A percentile compares a stretch with the other conserved stretches of the same genome.
Evolutionary conservation across 2,329 filamentous ascomycete genomes (phyloP).

Genomic region (Xylariaceae sp.): DNA sequence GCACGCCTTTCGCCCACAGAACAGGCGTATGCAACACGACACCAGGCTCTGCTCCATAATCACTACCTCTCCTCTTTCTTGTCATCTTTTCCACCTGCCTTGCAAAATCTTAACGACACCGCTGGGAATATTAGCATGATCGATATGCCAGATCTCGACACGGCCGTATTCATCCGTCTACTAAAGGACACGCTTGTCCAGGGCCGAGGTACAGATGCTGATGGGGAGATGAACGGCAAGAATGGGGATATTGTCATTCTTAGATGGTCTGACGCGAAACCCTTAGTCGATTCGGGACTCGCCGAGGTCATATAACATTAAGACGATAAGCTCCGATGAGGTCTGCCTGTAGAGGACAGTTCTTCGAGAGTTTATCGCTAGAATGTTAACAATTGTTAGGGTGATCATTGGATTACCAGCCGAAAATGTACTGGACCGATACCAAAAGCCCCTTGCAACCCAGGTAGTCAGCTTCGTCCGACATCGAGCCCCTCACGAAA

Average conservation of each 20-base stretch:
- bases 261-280: conserved; percentile 74
- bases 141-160: conserved; percentile 79
- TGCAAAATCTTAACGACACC: conserved; percentile 89
- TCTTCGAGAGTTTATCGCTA: neutral
- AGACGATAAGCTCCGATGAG: neutral
- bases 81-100: conserved; percentile 72
- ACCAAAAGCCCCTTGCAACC: too few relatives aligned
- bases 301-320: conserved; percentile 59
- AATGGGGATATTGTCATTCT: conserved; percentile 70
- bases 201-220: conserved; percentile 65
- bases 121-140: conserved; percentile 92
- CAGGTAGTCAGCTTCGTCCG: too few relatives aligned
- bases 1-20: conserved; percentile 75
- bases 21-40: conserved; percentile 78
- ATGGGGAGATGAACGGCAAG: conserved; percentile 60
- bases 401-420: neutral
- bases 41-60: conserved; percentile 80
- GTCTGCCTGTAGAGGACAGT: conserved; percentile 1
- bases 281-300: conserved; percentile 55
- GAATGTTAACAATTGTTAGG: neutral
- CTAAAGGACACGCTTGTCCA: conserved; percentile 62
- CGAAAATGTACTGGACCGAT: too few relatives aligned
- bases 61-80: conserved; percentile 90
- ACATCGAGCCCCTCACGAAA: neutral
- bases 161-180: conserved; percentile 81